A percentile compares a stretch with the other conserved stretches of the same genome.
These are phyloP conservation scores for Harringtonia aguacate DNA, from an alignment of 2,329 filamentous ascomycete genomes.

Conservation along the genomic window DNA sequence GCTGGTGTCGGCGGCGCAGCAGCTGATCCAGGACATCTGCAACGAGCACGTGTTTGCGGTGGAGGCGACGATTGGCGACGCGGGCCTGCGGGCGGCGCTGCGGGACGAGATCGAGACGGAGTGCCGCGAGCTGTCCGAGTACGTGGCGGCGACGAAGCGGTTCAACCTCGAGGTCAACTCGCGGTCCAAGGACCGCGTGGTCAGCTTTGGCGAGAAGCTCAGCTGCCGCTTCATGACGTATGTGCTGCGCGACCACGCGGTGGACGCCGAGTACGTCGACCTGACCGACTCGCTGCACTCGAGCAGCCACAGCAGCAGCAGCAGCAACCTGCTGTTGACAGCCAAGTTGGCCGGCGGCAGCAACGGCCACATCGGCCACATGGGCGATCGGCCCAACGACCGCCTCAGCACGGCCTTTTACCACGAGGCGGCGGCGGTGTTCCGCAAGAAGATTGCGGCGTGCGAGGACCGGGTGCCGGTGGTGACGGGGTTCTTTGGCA, in stretches of 20 bases:
- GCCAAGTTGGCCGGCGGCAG: background rate
- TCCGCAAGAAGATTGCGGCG: slow-evolving; percentile 52
- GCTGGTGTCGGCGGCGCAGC: slow-evolving; percentile 54
- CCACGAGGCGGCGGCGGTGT: slow-evolving; percentile 46
- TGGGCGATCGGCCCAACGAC: slow-evolving; percentile 16
- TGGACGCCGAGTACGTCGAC: slow-evolving; percentile 84
- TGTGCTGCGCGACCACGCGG: slow-evolving; percentile 67
- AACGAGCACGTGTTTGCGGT: slow-evolving; percentile 71
- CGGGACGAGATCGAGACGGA: slow-evolving; percentile 61
- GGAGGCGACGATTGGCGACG: slow-evolving; percentile 47
- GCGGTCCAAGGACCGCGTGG: slow-evolving; percentile 73
- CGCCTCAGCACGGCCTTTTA: slow-evolving; percentile 62
- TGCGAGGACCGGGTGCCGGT: slow-evolving; percentile 57
- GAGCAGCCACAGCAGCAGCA: background rate
- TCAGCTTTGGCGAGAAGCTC: slow-evolving; percentile 92
- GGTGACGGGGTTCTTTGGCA: slow-evolving; percentile 89
- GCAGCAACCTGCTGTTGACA: background rate
- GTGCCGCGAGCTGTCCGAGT: slow-evolving; percentile 72
- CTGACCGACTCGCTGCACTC: slow-evolving; percentile 42
- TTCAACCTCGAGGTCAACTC: slow-evolving; percentile 68
- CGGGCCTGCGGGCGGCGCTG: slow-evolving; percentile 46
- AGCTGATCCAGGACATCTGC: slow-evolving; percentile 71
- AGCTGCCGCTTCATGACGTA: slow-evolving; percentile 87
- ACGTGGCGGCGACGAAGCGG: slow-evolving; percentile 50
- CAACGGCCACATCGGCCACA: background rate